Base-by-base conservation (phyloP, 306 rosid genomes). In the Luffa aegyptiaca region DNA sequence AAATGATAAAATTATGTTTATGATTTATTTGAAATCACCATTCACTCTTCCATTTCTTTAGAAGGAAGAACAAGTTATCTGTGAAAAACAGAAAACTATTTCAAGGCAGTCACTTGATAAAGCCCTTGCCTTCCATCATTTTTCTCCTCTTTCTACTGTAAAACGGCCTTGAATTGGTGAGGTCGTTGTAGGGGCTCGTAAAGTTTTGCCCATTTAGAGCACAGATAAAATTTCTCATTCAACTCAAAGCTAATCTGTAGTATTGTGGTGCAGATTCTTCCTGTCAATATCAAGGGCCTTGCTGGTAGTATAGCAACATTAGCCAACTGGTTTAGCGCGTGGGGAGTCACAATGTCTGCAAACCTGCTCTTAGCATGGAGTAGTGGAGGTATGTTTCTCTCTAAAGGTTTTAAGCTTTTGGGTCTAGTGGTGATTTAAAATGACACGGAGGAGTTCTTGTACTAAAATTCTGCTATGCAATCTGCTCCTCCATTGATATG, bases 301-400 rank as follows among this genome's bases (percentile, higher is more conserved):
- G 99, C 97, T 1, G 99, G 99, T 81, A 95, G 99, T 85, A 37
- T 91, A 76, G 99, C 99, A 44, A 95, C 97, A 75, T 95, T 95
- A 78, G 88, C 93, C 90, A 95, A 93, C 63, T 95, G 99, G 99
- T 87, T 90, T 20, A 12, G 73, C 76, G 80, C 97, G 6, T 95
- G 92, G 91, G 77, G 85, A 82, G 84, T 93, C 81, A 95, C 97
- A 16, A 20, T 93, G 91, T 90, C 97, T 2, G 97, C 97, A 62
- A 95, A 95, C 87, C 64, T 93, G 80, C 99, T 95, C 75, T 83
- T 95, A 83, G 82, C 78, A 21, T 95, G 99, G 99, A 95, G 90
- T 82, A 81, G 84, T 72, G 99, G 92, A 90, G 99, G 99, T 95
- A 71, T 80, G 88, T 56, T 51, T 56, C 51, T 81, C 78, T 74